Percentiles rank a stretch among this genome's conserved stretches.
These are phyloP conservation scores for Calendula officinalis DNA, from an alignment of 129 eudicot genomes.

Conservation along the genomic window DNA sequence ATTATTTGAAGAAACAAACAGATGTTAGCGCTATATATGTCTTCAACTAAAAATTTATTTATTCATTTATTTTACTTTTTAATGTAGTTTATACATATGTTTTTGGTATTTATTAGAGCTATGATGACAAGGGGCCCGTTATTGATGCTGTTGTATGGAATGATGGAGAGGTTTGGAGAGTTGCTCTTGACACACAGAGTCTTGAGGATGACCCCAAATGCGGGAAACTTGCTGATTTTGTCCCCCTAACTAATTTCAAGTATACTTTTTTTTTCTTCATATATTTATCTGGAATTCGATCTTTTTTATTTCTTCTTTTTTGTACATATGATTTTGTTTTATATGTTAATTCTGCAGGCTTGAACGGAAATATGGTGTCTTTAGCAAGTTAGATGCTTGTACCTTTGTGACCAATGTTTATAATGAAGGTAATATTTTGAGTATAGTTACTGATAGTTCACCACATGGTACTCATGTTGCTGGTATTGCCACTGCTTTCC, in stretches of 20 bases:
- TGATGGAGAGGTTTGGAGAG: constrained; percentile 98
- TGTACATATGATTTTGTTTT: constrained; percentile 16
- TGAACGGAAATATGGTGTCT: constrained; percentile 81
- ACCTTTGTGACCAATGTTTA: constrained; percentile 78
- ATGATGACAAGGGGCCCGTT: constrained; percentile 95
- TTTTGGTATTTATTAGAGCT: constrained; percentile 46
- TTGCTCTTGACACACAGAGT: constrained; percentile 88
- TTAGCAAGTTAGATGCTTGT: constrained; percentile 96
- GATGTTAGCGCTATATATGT: constrained; percentile 46
- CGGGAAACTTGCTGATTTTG: constrained; percentile 81
- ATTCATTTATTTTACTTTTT: constrained; percentile 1
- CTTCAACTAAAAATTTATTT: constrained; percentile 16
- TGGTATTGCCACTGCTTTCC: constrained; percentile 91
- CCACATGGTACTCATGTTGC: constrained; percentile 99
- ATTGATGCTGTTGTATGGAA: constrained; percentile 99
- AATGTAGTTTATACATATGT: constrained; percentile 10
- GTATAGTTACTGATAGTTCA: constrained; percentile 90
- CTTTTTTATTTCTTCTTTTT: constrained; percentile 9
- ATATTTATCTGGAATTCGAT: background rate
- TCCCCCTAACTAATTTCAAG: constrained; percentile 88
- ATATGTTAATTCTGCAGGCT: constrained; percentile 45
- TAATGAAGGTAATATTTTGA: constrained; percentile 80
- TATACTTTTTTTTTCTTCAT: constrained; percentile 20
- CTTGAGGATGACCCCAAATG: constrained; percentile 79
- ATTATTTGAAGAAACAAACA: constrained; percentile 77